These are phyloP conservation scores for Aristolochia californica DNA, from an alignment of 164 flowering plant genomes.

Conservation along the genomic window DNA sequence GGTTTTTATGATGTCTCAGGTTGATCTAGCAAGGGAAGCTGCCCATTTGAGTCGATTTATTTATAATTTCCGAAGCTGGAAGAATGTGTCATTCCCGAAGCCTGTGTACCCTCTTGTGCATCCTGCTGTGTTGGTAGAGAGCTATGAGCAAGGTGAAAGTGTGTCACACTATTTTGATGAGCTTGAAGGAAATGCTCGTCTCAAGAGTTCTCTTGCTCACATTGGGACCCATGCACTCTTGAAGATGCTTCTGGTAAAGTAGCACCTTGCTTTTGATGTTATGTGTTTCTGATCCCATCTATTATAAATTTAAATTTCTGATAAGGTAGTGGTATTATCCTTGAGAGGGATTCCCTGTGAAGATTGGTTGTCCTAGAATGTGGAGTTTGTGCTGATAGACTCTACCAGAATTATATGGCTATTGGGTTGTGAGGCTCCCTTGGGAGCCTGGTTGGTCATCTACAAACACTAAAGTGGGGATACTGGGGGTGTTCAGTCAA, in stretches of 20 bases:
- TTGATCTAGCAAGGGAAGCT: constrained; percentile 93
- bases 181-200: constrained; percentile 45
- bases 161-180: constrained; percentile 67
- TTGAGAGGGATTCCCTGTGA: no score
- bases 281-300: not conserved
- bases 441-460: no score
- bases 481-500: no score
- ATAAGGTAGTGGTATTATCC: not conserved
- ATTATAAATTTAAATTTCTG: not conserved
- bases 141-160: constrained; percentile 76
- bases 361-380: no score
- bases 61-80: constrained; percentile 78
- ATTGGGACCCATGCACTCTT: constrained; percentile 86
- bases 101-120: constrained; percentile 83
- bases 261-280: not conserved
- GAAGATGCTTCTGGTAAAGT: constrained; percentile 79
- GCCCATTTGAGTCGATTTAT: constrained; percentile 78
- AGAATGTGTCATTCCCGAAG: constrained; percentile 79
- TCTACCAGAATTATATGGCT: no score
- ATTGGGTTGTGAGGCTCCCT: no score
- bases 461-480: no score
- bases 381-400: no score
- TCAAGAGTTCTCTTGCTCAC: constrained; percentile 72
- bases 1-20: constrained; percentile 91
- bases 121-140: constrained; percentile 87